A percentile compares a stretch with the other conserved stretches of the same genome.
Evolutionary conservation across 305 asterid genomes (phyloP).

Genomic region (Coffea humblotiana): DNA sequence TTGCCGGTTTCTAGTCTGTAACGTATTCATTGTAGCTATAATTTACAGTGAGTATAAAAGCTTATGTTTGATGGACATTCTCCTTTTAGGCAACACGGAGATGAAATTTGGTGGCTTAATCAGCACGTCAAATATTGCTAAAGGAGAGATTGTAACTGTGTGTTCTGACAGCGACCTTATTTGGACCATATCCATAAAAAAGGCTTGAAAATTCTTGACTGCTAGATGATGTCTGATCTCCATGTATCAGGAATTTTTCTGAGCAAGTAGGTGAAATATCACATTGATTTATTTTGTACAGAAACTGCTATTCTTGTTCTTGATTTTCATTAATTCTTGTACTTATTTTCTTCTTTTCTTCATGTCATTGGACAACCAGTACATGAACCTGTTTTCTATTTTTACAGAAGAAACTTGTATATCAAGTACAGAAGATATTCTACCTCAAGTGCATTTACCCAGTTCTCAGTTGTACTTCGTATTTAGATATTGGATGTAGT

Average conservation of each 20-base stretch:
- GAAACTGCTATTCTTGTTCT: too few relatives aligned
- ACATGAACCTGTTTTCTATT: too few relatives aligned
- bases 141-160: slow-evolving; percentile 61
- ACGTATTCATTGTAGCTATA: not conserved
- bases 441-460: too few relatives aligned
- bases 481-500: too few relatives aligned
- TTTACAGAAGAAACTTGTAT: too few relatives aligned
- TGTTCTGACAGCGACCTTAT: slow-evolving; percentile 77
- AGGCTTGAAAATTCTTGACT: slow-evolving; percentile 21
- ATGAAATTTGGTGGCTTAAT: slow-evolving; percentile 87
- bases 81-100: slow-evolving; percentile 54
- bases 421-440: too few relatives aligned
- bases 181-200: slow-evolving; percentile 82
- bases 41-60: not conserved
- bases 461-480: too few relatives aligned
- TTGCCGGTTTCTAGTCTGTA: not conserved
- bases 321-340: too few relatives aligned
- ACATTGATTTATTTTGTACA: too few relatives aligned
- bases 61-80: slow-evolving; percentile 3
- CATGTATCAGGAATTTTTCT: not conserved
- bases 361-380: too few relatives aligned
- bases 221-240: not conserved
- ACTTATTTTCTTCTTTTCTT: too few relatives aligned
- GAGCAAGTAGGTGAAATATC: too few relatives aligned
- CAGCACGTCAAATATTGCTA: slow-evolving; percentile 78